Percentiles rank a stretch among this genome's conserved stretches.
These are phyloP conservation scores for Fusarium ramigenum DNA, from an alignment of 2,329 filamentous ascomycete genomes.

Conservation along the genomic window DNA sequence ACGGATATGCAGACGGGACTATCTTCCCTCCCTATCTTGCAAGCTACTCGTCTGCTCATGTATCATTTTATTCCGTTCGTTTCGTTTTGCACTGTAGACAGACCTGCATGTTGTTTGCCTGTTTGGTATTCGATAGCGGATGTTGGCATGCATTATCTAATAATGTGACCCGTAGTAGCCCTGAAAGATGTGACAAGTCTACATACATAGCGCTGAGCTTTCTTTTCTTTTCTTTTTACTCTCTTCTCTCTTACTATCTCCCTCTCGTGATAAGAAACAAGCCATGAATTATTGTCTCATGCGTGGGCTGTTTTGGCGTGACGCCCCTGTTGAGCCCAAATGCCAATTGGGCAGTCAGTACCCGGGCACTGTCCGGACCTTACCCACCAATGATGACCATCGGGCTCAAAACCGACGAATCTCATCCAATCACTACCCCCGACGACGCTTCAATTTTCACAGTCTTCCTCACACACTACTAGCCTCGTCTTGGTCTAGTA, in stretches of 20 bases:
- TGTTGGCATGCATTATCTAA: not conserved
- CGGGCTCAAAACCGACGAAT: rapidly evolving
- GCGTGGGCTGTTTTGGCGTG: not conserved
- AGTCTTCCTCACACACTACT: not conserved
- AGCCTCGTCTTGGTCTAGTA: not conserved
- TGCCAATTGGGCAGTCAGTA: too few relatives aligned
- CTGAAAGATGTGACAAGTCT: not conserved
- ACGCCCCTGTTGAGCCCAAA: too few relatives aligned
- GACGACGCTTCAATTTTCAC: too few relatives aligned
- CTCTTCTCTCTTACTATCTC: too few relatives aligned
- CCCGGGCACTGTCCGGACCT: rapidly evolving
- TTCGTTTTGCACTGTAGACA: too few relatives aligned
- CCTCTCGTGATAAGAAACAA: not conserved
- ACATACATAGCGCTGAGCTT: not conserved
- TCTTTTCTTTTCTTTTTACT: rapidly evolving
- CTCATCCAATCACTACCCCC: not conserved
- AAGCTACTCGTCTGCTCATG: not conserved
- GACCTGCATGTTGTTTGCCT: not conserved
- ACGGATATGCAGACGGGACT: not conserved
- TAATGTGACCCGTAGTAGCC: not conserved
- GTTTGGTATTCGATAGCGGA: not conserved
- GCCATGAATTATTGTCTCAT: not conserved
- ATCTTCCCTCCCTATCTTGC: too few relatives aligned
- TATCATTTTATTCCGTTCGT: rapidly evolving
- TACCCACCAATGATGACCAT: rapidly evolving